A percentile compares a stretch with the other conserved stretches of the same genome.
Evolutionary conservation across 2,329 filamentous ascomycete species (phyloP).

Genomic region (Fusarium pilosicola): DNA sequence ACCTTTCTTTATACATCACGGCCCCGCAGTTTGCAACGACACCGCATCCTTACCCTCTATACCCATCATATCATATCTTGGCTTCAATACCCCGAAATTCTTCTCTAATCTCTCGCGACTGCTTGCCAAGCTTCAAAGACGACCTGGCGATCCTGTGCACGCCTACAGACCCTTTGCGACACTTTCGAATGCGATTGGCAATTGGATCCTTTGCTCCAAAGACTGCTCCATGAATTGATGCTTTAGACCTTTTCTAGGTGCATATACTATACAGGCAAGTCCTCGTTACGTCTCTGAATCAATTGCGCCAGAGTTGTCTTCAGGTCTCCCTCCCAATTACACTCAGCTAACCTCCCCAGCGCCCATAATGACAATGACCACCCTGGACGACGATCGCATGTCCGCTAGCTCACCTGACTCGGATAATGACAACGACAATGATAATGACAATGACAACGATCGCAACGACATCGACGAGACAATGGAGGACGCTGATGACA

Average conservation of each 20-base stretch:
- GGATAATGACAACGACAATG: conserved; percentile 47
- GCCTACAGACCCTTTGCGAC: conserved; percentile 13
- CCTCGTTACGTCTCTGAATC: not conserved
- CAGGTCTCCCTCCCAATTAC: not conserved
- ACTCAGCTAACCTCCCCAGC: not conserved
- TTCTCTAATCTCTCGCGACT: conserved; percentile 6
- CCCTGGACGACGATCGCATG: conserved; percentile 39
- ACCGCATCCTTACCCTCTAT: not conserved
- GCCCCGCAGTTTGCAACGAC: conserved; percentile 17
- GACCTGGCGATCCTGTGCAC: not conserved
- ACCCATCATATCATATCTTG: not conserved
- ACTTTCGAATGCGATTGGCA: not conserved
- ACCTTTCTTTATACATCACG: conserved; percentile 25
- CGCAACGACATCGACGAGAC: conserved; percentile 63
- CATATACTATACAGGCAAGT: not conserved
- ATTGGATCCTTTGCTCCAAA: not conserved
- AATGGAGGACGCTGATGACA: conserved; percentile 60
- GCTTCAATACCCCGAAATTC: not conserved
- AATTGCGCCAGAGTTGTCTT: not conserved
- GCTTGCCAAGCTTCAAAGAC: not conserved
- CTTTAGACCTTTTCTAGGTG: not conserved
- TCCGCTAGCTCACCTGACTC: conserved; percentile 41
- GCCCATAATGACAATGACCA: conserved; percentile 32
- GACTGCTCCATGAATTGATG: not conserved
- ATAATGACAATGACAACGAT: conserved; percentile 62